Percentiles rank a stretch among this genome's conserved stretches.
phyloP scores from a whole-genome alignment of 345 rosid genomes.

The Populus simonii region DNA sequence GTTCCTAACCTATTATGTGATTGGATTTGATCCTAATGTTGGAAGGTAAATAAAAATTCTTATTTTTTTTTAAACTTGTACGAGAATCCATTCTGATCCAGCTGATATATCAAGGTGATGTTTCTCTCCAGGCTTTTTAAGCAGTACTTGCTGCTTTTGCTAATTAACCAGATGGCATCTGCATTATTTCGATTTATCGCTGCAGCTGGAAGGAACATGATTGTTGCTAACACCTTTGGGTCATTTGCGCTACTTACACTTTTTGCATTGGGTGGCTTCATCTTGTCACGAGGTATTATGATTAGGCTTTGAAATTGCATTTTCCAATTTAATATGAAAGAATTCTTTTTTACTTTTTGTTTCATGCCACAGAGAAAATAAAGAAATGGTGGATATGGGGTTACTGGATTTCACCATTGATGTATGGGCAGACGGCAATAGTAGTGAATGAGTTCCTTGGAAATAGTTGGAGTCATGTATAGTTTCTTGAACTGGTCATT shows the following conservation, averaged over 20 bases:
- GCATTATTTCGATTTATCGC: constrained; percentile 57
- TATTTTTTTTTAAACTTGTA: neutral
- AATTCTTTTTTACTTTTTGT: neutral
- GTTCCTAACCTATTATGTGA: constrained; percentile 60
- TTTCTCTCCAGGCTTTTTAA: constrained; percentile 45
- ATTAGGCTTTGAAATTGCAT: neutral
- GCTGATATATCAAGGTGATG: neutral
- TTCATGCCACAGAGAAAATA: constrained; percentile 42
- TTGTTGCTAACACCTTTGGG: constrained; percentile 61
- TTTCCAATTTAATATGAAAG: neutral
- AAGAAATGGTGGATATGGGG: constrained; percentile 95
- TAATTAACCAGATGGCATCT: constrained; percentile 60
- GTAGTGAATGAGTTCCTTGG: constrained; percentile 68
- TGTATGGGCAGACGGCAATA: constrained; percentile 79
- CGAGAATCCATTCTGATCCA: neutral
- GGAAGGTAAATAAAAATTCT: constrained; percentile 45
- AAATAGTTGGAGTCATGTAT: constrained; percentile 52
- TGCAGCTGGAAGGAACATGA: constrained; percentile 57
- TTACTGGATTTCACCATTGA: constrained; percentile 75
- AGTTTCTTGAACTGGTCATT: constrained; percentile 1
- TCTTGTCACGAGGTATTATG: constrained; percentile 54
- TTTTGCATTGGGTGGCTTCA: constrained; percentile 60
- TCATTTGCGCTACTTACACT: constrained; percentile 44
- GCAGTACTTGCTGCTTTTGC: constrained; percentile 57
- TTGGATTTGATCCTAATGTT: constrained; percentile 69